These are phyloP conservation scores for Discostella stelligeroides DNA, from an alignment of 108 stramenopile genomes.

Conservation along the genomic window DNA sequence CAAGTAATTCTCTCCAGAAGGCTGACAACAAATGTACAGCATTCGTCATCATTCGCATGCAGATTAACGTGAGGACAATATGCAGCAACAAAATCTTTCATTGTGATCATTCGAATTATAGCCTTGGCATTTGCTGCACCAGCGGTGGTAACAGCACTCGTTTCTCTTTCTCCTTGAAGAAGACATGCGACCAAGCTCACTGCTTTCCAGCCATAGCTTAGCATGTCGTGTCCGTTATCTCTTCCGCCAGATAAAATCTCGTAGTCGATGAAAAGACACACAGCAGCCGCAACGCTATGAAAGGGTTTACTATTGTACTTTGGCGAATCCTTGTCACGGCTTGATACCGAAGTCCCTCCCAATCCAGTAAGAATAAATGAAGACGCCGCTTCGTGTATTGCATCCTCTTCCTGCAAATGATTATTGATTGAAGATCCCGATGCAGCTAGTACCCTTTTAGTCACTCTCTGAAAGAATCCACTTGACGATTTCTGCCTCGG, in stretches of 20 bases:
- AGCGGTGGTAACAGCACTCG: slow-evolving; percentile 31
- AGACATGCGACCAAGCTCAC: slow-evolving; percentile 33
- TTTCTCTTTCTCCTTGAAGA: slow-evolving; percentile 46
- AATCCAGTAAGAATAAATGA: slow-evolving; percentile 52
- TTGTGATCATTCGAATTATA: slow-evolving; percentile 24
- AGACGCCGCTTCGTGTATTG: slow-evolving; percentile 49
- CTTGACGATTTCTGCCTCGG: slow-evolving; percentile 11
- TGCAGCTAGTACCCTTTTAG: slow-evolving; percentile 13
- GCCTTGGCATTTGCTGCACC: slow-evolving; percentile 31
- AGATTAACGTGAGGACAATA: background rate
- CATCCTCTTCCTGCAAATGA: slow-evolving; percentile 39
- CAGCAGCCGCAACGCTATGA: slow-evolving; percentile 37
- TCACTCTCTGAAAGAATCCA: slow-evolving; percentile 25
- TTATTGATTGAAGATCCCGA: background rate
- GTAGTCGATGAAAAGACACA: slow-evolving; percentile 34
- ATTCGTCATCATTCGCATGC: background rate
- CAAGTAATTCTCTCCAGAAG: slow-evolving; percentile 6
- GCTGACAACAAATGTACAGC: slow-evolving; percentile 2
- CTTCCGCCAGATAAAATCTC: slow-evolving; percentile 12
- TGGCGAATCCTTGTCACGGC: slow-evolving; percentile 1
- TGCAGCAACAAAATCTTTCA: slow-evolving; percentile 9
- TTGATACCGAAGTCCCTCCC: slow-evolving; percentile 13
- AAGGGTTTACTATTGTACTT: background rate
- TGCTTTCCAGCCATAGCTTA: slow-evolving; percentile 30
- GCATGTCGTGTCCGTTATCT: background rate